Percentiles rank a stretch among this genome's conserved stretches.
phyloP scores from a whole-genome alignment of 2,329 filamentous ascomycete species.

The Epichloe bromicola region DNA sequence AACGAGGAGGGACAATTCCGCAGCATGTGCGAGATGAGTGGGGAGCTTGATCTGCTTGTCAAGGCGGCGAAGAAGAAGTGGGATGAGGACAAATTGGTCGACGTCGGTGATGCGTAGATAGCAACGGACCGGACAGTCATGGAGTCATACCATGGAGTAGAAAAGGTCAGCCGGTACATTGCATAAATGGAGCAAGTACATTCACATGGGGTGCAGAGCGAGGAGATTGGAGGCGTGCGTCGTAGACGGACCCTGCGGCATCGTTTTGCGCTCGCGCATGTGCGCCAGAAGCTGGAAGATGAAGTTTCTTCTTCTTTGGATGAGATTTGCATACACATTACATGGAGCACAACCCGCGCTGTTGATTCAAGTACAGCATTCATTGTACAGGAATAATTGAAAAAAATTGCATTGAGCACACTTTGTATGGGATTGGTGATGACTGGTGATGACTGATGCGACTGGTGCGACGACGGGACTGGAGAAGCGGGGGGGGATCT shows the following conservation, averaged over 20 bases:
- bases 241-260: background rate
- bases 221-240: too few species aligned
- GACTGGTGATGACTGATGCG: too few species aligned
- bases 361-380: too few species aligned
- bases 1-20: constrained; percentile 52
- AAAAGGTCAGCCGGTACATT: background rate
- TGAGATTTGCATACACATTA: background rate
- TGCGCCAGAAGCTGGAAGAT: constrained; percentile 4
- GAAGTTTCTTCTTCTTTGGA: background rate
- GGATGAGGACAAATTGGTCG: constrained; percentile 26
- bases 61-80: constrained; percentile 44
- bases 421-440: too few species aligned
- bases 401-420: background rate
- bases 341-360: background rate
- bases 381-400: background rate
- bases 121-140: background rate
- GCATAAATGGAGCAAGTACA: too few species aligned
- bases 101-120: constrained; percentile 12
- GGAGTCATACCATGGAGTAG: background rate
- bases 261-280: background rate
- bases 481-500: too few species aligned
- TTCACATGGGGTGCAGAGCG: too few species aligned
- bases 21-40: constrained; percentile 53
- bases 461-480: too few species aligned
- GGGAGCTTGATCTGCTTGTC: constrained; percentile 37